Base-by-base conservation (phyloP, 164 flowering plant genomes). In the Vitis rotundifolia region DNA sequence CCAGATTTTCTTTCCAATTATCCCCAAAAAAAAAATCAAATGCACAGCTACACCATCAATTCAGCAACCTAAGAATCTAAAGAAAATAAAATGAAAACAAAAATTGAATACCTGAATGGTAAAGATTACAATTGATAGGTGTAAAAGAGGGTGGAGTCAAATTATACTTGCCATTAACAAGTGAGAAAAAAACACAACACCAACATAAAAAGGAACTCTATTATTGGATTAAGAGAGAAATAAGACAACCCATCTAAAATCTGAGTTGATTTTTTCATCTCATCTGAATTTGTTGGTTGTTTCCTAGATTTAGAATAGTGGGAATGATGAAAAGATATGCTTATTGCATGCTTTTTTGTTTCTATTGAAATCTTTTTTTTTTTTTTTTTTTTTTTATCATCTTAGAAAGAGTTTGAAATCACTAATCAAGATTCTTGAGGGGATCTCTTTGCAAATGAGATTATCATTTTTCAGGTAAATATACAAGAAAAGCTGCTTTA, bases 121-220 rank as follows among this genome's bases (percentile, higher is more conserved):
- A 90, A 50, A 90, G 91, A 90, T 90, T 88, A 44, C 65, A 87
- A 53, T 81, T 82, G 76, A 87, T 74, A 16, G 84, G 85, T 1
- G 89, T 85, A n/a, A 71, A 28, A 54, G 78, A 61, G 48, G 71
- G 11, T 0, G 11, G 16, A 4, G 73, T 22, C 68, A 18, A 68
- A 71, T 79, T 76, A 13, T 64, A 5, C 28, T 80, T 55, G 75
- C 71, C 81, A 68, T 74, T 28, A 60, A 80, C 80, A 67, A 72
- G 13, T 15, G 70, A 52, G 22, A 70, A 68, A 29, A 62, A 60
- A 31, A 49, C 22, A 67, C 72, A 77, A 19, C 44, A 37, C 44
- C 44, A 37, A 16, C 5, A 5, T 63, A 69, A 28, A 11, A 8
- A 51, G 44, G 50, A 44, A 44, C 44, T 37, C 5, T 37, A 37